Conservation (phyloP, 257 asterid species). For the Linderniella brevidens region DNA sequence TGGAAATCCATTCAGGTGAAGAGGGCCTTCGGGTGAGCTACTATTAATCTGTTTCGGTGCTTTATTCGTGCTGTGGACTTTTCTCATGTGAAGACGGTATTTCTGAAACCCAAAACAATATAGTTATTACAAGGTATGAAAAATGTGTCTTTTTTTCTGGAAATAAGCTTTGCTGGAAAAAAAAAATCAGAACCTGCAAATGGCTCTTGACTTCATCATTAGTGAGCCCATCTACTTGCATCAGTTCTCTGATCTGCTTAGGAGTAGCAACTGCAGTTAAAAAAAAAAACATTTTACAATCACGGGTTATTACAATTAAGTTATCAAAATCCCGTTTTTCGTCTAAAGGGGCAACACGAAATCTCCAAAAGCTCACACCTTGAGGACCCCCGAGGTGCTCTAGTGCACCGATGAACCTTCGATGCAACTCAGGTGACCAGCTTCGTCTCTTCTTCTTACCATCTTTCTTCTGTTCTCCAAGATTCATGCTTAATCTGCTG, state of each 20-base stretch:
- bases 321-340: not conserved
- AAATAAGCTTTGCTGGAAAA: not conserved
- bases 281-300: not conserved
- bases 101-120: too few relatives aligned
- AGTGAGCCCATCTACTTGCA: constrained; percentile 96
- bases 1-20: too few relatives aligned
- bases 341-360: too few relatives aligned
- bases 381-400: constrained; percentile 75
- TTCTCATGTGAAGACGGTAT: too few relatives aligned
- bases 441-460: constrained; percentile 72
- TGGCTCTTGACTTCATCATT: constrained; percentile 98
- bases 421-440: constrained; percentile 91
- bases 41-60: too few relatives aligned
- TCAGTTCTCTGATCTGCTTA: constrained; percentile 91
- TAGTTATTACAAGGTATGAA: too few relatives aligned
- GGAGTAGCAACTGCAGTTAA: constrained; percentile 91
- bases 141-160: too few relatives aligned
- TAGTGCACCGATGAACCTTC: constrained; percentile 58
- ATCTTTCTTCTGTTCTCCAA: not conserved
- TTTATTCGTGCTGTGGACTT: too few relatives aligned
- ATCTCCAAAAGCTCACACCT: constrained; percentile 12
- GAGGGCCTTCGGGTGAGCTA: too few relatives aligned
- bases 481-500: constrained; percentile 13
- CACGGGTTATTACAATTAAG: not conserved
- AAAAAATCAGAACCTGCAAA: constrained; percentile 41